Percentiles rank a stretch among this genome's conserved stretches.
These are phyloP conservation scores for Russula virescens DNA, from an alignment of 768 basidiomycete genomes.

Conservation along the genomic window DNA sequence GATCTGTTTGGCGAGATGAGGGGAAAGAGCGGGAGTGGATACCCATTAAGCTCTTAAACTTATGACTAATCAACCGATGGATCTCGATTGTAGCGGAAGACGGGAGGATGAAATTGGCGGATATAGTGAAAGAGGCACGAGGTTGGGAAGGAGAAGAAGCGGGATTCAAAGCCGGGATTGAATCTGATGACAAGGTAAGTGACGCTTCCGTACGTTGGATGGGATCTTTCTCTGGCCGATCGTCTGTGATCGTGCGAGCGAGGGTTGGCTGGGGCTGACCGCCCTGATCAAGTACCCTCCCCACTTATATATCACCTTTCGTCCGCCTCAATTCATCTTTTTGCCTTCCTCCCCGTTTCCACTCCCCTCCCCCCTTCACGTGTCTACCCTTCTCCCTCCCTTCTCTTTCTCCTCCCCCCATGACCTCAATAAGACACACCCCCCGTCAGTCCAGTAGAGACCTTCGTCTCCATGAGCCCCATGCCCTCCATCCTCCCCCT, in stretches of 20 bases:
- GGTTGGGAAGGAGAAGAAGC: slow-evolving; percentile 44
- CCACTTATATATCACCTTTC: slow-evolving; percentile 28
- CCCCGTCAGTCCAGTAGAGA: slow-evolving; percentile 58
- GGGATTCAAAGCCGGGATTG: slow-evolving; percentile 25
- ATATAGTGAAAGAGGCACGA: slow-evolving; percentile 45
- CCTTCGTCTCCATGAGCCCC: slow-evolving; percentile 57
- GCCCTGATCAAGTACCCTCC: slow-evolving; percentile 41
- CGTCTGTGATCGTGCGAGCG: slow-evolving; percentile 56
- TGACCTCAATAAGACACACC: slow-evolving; percentile 48
- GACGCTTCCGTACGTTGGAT: slow-evolving; percentile 24
- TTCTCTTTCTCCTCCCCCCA: slow-evolving; percentile 24
- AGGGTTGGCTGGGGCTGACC: slow-evolving; percentile 35
- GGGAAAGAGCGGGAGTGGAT: slow-evolving; percentile 28
- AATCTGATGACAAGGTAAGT: slow-evolving; percentile 27
- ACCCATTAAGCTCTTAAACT: slow-evolving; percentile 42
- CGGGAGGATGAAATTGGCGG: slow-evolving; percentile 36
- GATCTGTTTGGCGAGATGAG: slow-evolving; percentile 17
- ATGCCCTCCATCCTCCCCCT: slow-evolving; percentile 40
- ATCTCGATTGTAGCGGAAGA: slow-evolving; percentile 40
- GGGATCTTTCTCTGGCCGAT: slow-evolving; percentile 39
- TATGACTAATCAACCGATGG: slow-evolving; percentile 35
- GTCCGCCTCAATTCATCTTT: slow-evolving; percentile 26
- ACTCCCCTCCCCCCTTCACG: slow-evolving; percentile 30
- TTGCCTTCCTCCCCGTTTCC: slow-evolving; percentile 30
- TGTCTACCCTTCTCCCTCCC: slow-evolving; percentile 25